Percentiles rank a stretch among this genome's conserved stretches.
phyloP scores from a whole-genome alignment of 78 protist species.

The Planoprotostelium fungivorum region DNA sequence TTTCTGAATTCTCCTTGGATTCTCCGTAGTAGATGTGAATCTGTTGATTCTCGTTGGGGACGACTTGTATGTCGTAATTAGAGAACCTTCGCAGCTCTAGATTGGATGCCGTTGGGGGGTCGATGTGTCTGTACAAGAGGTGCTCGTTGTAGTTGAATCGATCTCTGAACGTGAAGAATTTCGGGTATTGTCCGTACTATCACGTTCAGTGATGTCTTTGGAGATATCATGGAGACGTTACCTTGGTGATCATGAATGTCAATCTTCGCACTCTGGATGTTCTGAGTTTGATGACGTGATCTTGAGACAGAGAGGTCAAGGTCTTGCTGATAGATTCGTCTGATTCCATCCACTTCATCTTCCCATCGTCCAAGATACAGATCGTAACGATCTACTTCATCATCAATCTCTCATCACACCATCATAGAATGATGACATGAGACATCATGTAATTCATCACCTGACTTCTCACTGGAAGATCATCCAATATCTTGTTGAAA shows the following conservation, averaged over 20 bases:
- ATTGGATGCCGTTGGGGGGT: slow-evolving; percentile 85
- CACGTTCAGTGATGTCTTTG: neutral
- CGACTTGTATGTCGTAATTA: slow-evolving; percentile 67
- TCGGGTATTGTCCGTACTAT: slow-evolving; percentile 20
- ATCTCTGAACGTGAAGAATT: slow-evolving; percentile 80
- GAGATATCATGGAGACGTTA: neutral
- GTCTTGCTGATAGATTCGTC: neutral
- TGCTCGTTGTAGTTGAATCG: slow-evolving; percentile 71
- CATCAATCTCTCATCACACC: neutral
- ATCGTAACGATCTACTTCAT: neutral
- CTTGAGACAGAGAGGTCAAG: neutral
- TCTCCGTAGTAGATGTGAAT: slow-evolving; percentile 80
- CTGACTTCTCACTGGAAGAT: neutral
- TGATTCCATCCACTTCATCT: neutral
- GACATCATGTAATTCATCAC: no score
- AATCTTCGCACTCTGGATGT: neutral
- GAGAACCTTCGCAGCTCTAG: slow-evolving; percentile 76
- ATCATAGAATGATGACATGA: neutral
- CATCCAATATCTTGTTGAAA: neutral
- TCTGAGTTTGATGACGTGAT: neutral
- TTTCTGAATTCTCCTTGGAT: slow-evolving; percentile 37
- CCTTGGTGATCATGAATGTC: neutral
- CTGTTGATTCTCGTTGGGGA: slow-evolving; percentile 59
- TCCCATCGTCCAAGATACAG: neutral
- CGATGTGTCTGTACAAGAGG: slow-evolving; percentile 78